Evolutionary conservation across 306 rosid species (phyloP).

Genomic region (Quercus alba): DNA sequence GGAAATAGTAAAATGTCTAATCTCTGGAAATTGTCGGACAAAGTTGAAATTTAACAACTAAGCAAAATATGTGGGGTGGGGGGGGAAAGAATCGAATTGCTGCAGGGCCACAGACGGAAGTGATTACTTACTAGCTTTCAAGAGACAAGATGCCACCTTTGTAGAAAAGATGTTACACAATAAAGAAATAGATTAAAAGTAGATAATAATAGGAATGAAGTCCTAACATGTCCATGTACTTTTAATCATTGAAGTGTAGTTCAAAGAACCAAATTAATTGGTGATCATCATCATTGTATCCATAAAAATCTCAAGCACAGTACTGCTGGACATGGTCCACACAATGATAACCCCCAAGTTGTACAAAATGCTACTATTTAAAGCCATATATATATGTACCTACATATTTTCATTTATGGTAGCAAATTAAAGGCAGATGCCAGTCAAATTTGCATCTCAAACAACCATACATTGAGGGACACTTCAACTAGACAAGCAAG

Average conservation of each 20-base stretch:
- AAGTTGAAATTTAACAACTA: not conserved
- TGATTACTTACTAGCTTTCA: not conserved
- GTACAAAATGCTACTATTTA: no score
- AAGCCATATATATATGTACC: no score
- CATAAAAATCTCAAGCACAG: constrained; percentile 23
- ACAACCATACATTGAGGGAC: not conserved
- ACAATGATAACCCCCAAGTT: constrained; percentile 3
- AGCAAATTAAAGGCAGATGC: not conserved
- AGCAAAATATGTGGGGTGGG: not conserved
- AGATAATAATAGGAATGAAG: not conserved
- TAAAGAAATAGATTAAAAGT: not conserved
- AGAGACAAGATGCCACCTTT: not conserved
- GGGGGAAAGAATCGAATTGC: not conserved
- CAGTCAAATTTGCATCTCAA: not conserved
- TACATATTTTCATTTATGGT: not conserved
- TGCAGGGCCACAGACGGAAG: not conserved
- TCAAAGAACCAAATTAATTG: not conserved
- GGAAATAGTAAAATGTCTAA: no score
- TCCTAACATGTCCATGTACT: not conserved
- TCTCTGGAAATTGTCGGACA: not conserved
- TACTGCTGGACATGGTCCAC: constrained; percentile 39
- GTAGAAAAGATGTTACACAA: not conserved
- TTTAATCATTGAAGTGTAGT: not conserved
- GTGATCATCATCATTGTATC: not conserved
- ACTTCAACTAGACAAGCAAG: not conserved